Evolutionary conservation across 345 rosid genomes (phyloP), one percentile per base, ranked within the genome.

Genomic region (Murraya koenigii): DNA sequence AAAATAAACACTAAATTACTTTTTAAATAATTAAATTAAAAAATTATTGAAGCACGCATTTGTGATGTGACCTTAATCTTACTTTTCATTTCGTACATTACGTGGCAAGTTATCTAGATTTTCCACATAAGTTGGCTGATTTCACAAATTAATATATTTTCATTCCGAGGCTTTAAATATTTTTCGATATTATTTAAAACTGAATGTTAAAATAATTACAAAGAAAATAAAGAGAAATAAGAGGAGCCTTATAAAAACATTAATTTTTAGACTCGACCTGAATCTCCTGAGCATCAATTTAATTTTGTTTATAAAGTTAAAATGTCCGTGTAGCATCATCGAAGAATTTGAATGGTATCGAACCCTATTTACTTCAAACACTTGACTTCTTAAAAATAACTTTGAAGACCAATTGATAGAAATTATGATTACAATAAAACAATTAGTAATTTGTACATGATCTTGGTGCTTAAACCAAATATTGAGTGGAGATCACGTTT

Each of bases 401-500:
- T 9, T 38, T 38, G 30, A 26, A 61, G 22, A 61, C 20, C 66
- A 61, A 33, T 35, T 20, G 36, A 33, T 20, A 35, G 14, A 33
- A 22, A 8, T 13, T 28, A 65, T 65, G 41, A 33, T 20, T 32
- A 1, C 33, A 64, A 64, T 19, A 22, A 32, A 65, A 49, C 55
- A 49, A 49, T 10, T n/a, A 19, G 22, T n/a, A n/a, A n/a, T 1
- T 38, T 66, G 26, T 35, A 10, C 8, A 4, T 41, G 25, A 22
- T 20, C 28, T 66, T 22, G 9, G 20, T 22, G 36, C 11, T 66
- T 22, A 6, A 33, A 66, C 26, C 47, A 22, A 44, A 69, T 82
- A 26, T 38, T 72, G 80, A 82, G 77, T 82, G 26, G 80, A 52
- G 2, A 3, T 52, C 74, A 71, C 61, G 74, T 71, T 70, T 70